Base-by-base conservation (phyloP, 2,329 filamentous ascomycete species). In the Ambrosiella beaveri region DNA sequence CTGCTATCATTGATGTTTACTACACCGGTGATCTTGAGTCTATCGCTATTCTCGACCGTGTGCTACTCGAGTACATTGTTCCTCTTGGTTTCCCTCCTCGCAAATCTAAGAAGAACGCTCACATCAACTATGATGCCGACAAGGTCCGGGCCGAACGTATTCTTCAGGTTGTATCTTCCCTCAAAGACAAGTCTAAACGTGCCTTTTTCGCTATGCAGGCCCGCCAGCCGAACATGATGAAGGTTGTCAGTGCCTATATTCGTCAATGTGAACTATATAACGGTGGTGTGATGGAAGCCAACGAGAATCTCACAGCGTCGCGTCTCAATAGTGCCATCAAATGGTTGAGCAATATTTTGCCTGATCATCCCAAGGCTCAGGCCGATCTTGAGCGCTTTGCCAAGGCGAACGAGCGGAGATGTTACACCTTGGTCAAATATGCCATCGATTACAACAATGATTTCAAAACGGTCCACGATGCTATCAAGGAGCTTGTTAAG, bases 11-110 rank as follows among this genome's bases (percentile, higher is more conserved):
- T 62, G 88, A 89, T 66, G 84, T 85, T 0, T 90, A 85, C 65
- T 98, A 95, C 68, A 85, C 88, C 61, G 96, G 96, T 66, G 89
- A 96, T 66, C 73, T 75, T 1, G 89, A 95, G 62, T 80, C 96
- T 56, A 93, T 94, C 65, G 78, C 88, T 17, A 75, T 94, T 41
- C 77, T 97, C 17, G 88, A 95, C 64, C 81, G 84, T 57, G 88
- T 91, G 38, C 75, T 95, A 61, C 95, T 86, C 66, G 91, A 97
- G 64, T 86, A 82, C 51, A 77, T 98, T 8, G 75, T 98, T n/a
- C 93, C 93, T 0, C 74, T 97, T n/a, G 81, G 78, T 37, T 98
- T 88, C 64, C 93, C 93, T 6, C 79, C 83, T 61, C 67, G 74
- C 5, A 88, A 89, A 67, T 75, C 77, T 38, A 71, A 78, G 2